Evolutionary conservation across 2,329 filamentous ascomycete genomes (phyloP).

Genomic region (Chrysoporthe austroafricana): DNA sequence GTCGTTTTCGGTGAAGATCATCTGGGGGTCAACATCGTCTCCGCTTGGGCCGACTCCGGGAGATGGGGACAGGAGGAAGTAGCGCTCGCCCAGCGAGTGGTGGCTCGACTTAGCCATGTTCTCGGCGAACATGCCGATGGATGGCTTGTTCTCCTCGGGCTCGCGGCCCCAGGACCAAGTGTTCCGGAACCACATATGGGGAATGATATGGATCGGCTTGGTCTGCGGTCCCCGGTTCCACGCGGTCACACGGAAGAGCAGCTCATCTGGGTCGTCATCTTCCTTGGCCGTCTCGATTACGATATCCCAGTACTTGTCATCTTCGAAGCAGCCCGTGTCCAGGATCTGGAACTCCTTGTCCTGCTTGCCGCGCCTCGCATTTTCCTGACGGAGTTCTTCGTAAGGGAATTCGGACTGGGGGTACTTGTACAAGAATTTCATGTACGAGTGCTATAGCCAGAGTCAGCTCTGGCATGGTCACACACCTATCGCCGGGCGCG

Average conservation of each 20-base stretch:
- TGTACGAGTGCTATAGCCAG: conserved; percentile 80
- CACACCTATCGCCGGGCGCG: conserved; percentile 9
- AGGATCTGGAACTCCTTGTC: conserved; percentile 91
- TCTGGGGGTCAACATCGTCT: conserved; percentile 80
- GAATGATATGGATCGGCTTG: conserved; percentile 89
- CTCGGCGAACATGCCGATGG: conserved; percentile 68
- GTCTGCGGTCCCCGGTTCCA: conserved; percentile 94
- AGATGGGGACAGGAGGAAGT: conserved; percentile 84
- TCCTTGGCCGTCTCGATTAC: conserved; percentile 97
- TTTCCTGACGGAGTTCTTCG: conserved; percentile 82
- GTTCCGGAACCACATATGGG: conserved; percentile 96
- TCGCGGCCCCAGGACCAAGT: conserved; percentile 96
- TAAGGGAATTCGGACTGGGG: conserved; percentile 92
- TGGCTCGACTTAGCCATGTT: conserved; percentile 79
- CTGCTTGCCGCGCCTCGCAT: conserved; percentile 72
- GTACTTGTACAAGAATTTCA: conserved; percentile 99
- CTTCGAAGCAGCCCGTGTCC: conserved; percentile 86
- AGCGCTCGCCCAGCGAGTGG: conserved; percentile 78
- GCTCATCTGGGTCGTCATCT: conserved; percentile 84
- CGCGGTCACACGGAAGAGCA: conserved; percentile 91
- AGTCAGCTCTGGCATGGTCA: conserved; percentile 27
- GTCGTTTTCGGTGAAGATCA: conserved; percentile 95
- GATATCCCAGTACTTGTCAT: conserved; percentile 95
- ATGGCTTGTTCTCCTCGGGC: conserved; percentile 74
- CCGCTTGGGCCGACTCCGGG: conserved; percentile 79